Base-by-base conservation (phyloP, 306 rosid species). In the Senna tora region DNA sequence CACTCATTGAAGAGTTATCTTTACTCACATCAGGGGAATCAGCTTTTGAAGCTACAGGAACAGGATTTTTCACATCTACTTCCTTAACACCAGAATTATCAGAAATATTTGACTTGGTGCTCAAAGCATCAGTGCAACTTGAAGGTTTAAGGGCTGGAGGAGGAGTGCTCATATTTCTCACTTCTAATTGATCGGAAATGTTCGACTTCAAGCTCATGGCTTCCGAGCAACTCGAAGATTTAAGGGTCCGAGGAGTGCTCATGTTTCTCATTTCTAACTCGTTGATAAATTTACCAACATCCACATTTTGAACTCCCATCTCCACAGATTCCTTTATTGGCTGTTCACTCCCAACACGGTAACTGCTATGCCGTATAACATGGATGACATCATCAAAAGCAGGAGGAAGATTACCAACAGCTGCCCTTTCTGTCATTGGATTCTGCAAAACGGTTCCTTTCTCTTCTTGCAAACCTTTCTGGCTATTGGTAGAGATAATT, bases 331-430 rank as follows among this genome's bases (percentile, higher is more conserved):
- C 99, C 65, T 84, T 75, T 3, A 85, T 84, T 33, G 97, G 85
- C 75, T 89, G 96, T 69, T 95, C 97, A 47, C 88, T 87, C 49
- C 92, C 99, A 50, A 95, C 92, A 0, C 99, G 96, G 71, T 85
- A 95, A 86, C 97, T 95, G 77, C 99, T 95, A 56, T 91, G 99
- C 66, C 99, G 88, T 67, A 95, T 91, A 16, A 95, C 99, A 81
- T 95, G 96, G 82, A 95, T 95, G 46, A 95, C 77, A 34, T 91
- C 99, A 56, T 92, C 99, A 84, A 95, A 91, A 47, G 90, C 97
- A 9, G 96, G 82, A 69, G 96, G 89, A 71, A 95, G 91, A 76
- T 87, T 93, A 34, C 87, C 79, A 21, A 85, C 71, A 43, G 80
- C 79, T 32, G 82, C 74, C 74, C 83, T 89, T 73, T 94, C 97